Conservation (phyloP, 805 yeast species). For the Cyberlindnera petersonii region DNA sequence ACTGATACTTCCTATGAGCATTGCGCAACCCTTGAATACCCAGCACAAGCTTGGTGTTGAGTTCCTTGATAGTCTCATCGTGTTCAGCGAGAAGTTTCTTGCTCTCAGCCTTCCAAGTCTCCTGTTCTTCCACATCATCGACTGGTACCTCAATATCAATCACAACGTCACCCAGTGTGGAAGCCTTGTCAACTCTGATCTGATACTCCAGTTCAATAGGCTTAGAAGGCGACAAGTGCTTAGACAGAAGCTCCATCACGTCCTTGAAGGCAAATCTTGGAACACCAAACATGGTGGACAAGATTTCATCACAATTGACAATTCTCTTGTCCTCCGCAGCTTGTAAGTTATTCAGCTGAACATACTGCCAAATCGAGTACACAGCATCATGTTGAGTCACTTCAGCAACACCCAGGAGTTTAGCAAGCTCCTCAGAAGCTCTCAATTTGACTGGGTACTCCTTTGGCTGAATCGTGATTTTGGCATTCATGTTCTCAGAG, state of each 20-base stretch:
- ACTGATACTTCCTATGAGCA: slow-evolving; percentile 64
- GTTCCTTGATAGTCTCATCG: slow-evolving; percentile 32
- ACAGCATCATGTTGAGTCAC: slow-evolving; percentile 84
- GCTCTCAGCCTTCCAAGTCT: slow-evolving; percentile 29
- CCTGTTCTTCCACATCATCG: slow-evolving; percentile 29
- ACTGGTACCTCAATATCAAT: slow-evolving; percentile 68
- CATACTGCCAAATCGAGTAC: slow-evolving; percentile 76
- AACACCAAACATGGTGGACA: slow-evolving; percentile 41
- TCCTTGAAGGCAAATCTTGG: slow-evolving; percentile 65
- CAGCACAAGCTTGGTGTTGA: slow-evolving; percentile 32
- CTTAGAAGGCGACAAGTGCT: slow-evolving; percentile 68
- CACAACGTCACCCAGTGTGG: slow-evolving; percentile 76
- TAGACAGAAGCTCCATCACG: slow-evolving; percentile 62
- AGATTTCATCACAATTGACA: slow-evolving; percentile 46
- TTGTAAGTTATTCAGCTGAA: slow-evolving; percentile 61
- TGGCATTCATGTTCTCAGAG: slow-evolving; percentile 54
- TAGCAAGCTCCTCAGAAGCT: slow-evolving; percentile 62
- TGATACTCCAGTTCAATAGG: slow-evolving; percentile 78
- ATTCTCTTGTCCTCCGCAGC: slow-evolving; percentile 52
- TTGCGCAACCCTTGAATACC: slow-evolving; percentile 49
- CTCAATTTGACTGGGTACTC: slow-evolving; percentile 65
- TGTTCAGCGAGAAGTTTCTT: slow-evolving; percentile 27
- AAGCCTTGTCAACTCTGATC: slow-evolving; percentile 69
- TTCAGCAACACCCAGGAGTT: slow-evolving; percentile 70
- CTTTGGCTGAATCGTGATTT: slow-evolving; percentile 77